A percentile compares a stretch with the other conserved stretches of the same genome.
Conservation (phyloP, 768 basidiomycete genomes). For the Sarcomyxa edulis region DNA sequence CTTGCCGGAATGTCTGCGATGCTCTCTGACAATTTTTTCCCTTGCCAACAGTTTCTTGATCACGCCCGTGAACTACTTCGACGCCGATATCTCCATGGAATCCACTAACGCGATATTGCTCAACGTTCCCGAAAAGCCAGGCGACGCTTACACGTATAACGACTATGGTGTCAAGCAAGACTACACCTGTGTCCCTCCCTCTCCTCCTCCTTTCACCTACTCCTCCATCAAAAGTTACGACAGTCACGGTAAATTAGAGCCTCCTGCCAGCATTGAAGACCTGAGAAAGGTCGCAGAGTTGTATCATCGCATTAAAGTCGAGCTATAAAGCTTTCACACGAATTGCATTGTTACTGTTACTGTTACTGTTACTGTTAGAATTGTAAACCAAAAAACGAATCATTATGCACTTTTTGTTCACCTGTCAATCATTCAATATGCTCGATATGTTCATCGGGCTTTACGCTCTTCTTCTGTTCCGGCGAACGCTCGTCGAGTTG, state of each 20-base stretch:
- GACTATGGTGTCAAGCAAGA: conserved; percentile 47
- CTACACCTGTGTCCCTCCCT: conserved; percentile 18
- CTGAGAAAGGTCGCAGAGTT: too few relatives aligned
- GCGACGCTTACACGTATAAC: conserved; percentile 35
- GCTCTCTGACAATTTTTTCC: not conserved
- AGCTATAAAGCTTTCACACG: too few relatives aligned
- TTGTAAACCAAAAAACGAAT: too few relatives aligned
- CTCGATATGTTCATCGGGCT: too few relatives aligned
- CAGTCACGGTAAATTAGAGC: not conserved
- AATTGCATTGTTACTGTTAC: too few relatives aligned
- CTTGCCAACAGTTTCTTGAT: conserved; percentile 41
- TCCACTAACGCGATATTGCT: conserved; percentile 48
- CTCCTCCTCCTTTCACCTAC: conserved; percentile 16
- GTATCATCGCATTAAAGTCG: too few relatives aligned
- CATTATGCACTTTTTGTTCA: too few relatives aligned
- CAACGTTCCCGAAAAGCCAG: conserved; percentile 28
- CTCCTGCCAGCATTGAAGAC: not conserved
- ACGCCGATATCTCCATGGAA: conserved; percentile 57
- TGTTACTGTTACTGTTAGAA: too few relatives aligned
- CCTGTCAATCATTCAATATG: too few relatives aligned
- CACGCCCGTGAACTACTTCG: conserved; percentile 62
- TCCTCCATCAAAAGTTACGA: conserved; percentile 1
- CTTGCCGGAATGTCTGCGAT: not conserved
- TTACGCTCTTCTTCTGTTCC: conserved; percentile 3
- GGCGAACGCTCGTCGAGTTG: conserved; percentile 14